Evolutionary conservation across 176 grass and related monocot genomes (phyloP).

Genomic region (Ensete ventricosum): DNA sequence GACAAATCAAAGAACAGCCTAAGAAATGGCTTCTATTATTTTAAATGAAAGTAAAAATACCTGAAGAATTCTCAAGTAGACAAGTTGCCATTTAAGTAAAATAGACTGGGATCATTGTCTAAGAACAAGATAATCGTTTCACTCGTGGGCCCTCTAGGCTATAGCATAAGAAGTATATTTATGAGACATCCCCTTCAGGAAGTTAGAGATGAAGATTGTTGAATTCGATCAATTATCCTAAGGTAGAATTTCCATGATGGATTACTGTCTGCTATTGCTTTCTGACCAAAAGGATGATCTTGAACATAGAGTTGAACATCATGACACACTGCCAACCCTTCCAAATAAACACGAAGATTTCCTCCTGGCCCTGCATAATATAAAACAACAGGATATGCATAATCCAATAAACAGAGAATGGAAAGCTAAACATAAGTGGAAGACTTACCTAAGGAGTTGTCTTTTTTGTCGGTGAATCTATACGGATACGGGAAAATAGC

Average conservation of each 20-base stretch:
- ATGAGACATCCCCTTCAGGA: not conserved
- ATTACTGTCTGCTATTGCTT: conserved; percentile 56
- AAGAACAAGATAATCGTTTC: no score
- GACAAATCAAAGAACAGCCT: not conserved
- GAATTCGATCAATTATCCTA: conserved; percentile 37
- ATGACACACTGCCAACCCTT: conserved; percentile 43
- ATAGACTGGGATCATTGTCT: no score
- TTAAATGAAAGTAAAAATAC: not conserved
- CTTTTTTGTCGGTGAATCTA: conserved; percentile 38
- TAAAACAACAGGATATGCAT: conserved; percentile 6
- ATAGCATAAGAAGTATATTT: not conserved
- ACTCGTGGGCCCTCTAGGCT: not conserved
- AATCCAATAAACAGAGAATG: not conserved
- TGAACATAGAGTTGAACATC: conserved; percentile 55
- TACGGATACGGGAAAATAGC: conserved; percentile 66
- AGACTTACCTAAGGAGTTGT: conserved; percentile 65
- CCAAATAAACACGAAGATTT: conserved; percentile 76
- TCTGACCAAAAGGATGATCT: conserved; percentile 77
- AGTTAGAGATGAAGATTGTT: conserved; percentile 24
- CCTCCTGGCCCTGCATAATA: conserved; percentile 55
- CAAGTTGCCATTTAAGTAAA: no score
- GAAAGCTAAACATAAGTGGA: conserved; percentile 7
- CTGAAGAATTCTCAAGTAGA: no score
- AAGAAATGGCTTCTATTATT: not conserved
- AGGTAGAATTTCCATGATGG: conserved; percentile 77